Conservation (phyloP, 2,329 filamentous ascomycete genomes). For the Fusarium sp. region DNA sequence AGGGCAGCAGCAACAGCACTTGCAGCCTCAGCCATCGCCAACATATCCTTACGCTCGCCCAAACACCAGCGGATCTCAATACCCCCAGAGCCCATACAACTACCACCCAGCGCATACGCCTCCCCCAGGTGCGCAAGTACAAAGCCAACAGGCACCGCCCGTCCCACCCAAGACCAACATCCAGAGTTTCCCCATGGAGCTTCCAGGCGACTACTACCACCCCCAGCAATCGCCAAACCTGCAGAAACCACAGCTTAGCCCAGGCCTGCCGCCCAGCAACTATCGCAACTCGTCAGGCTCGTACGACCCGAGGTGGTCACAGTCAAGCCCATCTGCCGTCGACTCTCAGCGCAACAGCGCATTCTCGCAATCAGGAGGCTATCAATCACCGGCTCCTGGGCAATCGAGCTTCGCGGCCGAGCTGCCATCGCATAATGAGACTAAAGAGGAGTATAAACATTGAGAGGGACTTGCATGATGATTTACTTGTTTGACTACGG, state of each 20-base stretch:
- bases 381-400: conserved; percentile 52
- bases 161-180: conserved; percentile 39
- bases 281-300: conserved; percentile 41
- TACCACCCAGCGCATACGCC: conserved; percentile 34
- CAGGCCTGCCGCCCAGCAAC: conserved; percentile 23
- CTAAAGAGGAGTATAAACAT: conserved; percentile 54
- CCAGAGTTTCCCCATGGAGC: conserved; percentile 51
- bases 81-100: conserved; percentile 34
- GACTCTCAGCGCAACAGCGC: conserved; percentile 42
- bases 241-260: conserved; percentile 23
- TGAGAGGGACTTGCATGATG: not conserved
- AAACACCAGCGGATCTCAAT: conserved; percentile 23
- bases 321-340: conserved; percentile 39
- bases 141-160: conserved; percentile 39
- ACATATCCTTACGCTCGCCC: conserved; percentile 30
- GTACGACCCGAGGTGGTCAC: conserved; percentile 55
- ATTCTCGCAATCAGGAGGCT: conserved; percentile 44
- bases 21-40: conserved; percentile 41
- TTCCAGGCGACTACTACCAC: conserved; percentile 61
- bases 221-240: conserved; percentile 48
- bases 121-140: conserved; percentile 26
- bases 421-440: conserved; percentile 59
- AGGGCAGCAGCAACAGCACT: conserved; percentile 26
- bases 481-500: not conserved
- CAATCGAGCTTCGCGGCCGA: conserved; percentile 55